A percentile compares a stretch with the other conserved stretches of the same genome.
phyloP scores from a whole-genome alignment of 2,329 filamentous ascomycete genomes.

The Emmonsia crescens region DNA sequence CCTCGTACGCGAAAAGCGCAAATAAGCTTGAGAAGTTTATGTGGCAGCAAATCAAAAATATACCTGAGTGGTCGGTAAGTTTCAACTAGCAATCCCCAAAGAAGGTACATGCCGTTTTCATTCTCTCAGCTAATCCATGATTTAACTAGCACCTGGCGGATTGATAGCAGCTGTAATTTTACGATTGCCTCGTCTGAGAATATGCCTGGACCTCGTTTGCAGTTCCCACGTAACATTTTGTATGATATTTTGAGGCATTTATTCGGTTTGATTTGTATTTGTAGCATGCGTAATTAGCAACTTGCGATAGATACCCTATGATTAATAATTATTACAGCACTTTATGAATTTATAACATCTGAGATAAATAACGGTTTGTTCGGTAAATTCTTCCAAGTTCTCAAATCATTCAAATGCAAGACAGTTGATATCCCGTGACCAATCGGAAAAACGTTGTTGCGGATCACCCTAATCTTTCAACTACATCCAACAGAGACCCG shows the following conservation, averaged over 20 bases:
- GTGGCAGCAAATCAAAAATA: slow-evolving; percentile 84
- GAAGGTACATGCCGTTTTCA: not conserved
- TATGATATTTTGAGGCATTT: not conserved
- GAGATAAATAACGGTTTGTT: not conserved
- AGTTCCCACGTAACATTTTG: not conserved
- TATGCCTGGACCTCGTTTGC: slow-evolving; percentile 8
- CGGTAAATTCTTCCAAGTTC: not conserved
- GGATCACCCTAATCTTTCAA: not conserved
- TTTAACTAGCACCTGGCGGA: slow-evolving; percentile 31
- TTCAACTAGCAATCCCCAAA: not conserved
- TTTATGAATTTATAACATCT: not conserved
- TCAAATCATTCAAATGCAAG: not conserved
- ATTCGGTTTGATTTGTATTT: not conserved
- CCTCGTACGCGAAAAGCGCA: slow-evolving; percentile 87
- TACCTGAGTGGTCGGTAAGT: slow-evolving; percentile 77
- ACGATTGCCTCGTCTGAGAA: not conserved
- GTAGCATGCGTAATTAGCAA: not conserved
- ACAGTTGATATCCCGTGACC: not conserved
- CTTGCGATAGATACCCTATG: not conserved
- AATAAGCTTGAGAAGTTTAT: slow-evolving; percentile 90
- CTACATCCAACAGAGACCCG: not conserved
- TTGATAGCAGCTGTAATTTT: slow-evolving; percentile 13
- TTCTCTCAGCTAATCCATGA: slow-evolving; percentile 6
- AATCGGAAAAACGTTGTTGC: slow-evolving; percentile 1
- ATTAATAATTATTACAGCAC: not conserved